phyloP scores from a whole-genome alignment of 202 grass and related monocot genomes.

The Eragrostis tef region DNA sequence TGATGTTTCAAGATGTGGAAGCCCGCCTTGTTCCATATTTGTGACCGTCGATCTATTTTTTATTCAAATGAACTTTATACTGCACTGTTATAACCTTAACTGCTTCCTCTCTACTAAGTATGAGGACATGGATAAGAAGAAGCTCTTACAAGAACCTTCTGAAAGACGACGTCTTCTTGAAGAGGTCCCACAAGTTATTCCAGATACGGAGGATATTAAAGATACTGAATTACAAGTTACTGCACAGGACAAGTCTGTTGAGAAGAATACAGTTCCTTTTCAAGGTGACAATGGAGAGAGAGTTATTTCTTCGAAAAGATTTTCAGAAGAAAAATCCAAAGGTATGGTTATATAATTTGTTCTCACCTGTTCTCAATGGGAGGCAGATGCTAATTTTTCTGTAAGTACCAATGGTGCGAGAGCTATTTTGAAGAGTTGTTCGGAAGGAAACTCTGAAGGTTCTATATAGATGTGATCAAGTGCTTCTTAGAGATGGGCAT shows the following conservation, averaged over 20 bases:
- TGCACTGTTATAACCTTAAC: conserved; percentile 67
- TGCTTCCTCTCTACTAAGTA: conserved; percentile 52
- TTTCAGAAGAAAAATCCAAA: conserved; percentile 39
- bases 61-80: conserved; percentile 26
- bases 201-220: conserved; percentile 61
- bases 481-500: not conserved
- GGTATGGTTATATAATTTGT: conserved; percentile 33
- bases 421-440: conserved; percentile 1
- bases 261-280: conserved; percentile 47
- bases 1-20: conserved; percentile 32
- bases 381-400: not conserved
- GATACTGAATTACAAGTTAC: conserved; percentile 29
- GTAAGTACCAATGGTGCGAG: not conserved
- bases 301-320: conserved; percentile 36
- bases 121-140: conserved; percentile 66
- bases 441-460: conserved; percentile 39
- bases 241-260: conserved; percentile 38
- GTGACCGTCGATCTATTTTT: conserved; percentile 2
- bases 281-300: conserved; percentile 18
- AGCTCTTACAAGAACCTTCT: conserved; percentile 53
- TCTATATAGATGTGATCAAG: not conserved
- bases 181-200: conserved; percentile 76
- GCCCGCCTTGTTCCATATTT: conserved; percentile 15
- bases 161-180: conserved; percentile 76
- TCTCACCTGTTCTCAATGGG: not conserved